Conservation (phyloP, 805 yeast species). For the Cyberlindnera xylosilytica region DNA sequence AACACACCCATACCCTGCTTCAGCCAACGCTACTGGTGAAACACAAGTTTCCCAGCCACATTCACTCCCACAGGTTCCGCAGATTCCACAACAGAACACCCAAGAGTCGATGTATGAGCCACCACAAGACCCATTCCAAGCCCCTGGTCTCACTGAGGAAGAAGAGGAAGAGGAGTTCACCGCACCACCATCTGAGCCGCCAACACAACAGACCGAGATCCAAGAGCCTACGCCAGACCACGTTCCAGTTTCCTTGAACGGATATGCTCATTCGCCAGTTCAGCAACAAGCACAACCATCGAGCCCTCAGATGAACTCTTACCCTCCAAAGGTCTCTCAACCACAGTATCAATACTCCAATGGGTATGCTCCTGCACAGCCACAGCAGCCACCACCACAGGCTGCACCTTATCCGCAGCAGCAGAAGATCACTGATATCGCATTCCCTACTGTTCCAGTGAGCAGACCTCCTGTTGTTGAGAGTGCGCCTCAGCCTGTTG, state of each 20-base stretch:
- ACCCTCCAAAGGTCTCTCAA: constrained; percentile 12
- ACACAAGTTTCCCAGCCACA: constrained; percentile 6
- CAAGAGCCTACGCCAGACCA: constrained; percentile 6
- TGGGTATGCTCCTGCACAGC: constrained; percentile 5
- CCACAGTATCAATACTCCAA: constrained; percentile 5
- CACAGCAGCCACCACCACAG: constrained; percentile 6
- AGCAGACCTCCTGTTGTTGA: constrained; percentile 22
- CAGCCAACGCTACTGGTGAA: constrained; percentile 5
- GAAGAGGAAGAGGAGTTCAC: constrained; percentile 23
- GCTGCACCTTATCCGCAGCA: constrained; percentile 12
- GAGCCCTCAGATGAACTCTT: constrained; percentile 2
- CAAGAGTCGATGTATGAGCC: constrained; percentile 1
- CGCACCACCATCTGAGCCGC: constrained; percentile 18
- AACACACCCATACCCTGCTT: constrained; percentile 11
- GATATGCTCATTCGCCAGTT: not conserved
- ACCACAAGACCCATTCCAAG: constrained; percentile 14
- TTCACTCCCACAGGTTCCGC: constrained; percentile 5
- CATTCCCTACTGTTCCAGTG: constrained; percentile 41
- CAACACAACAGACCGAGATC: constrained; percentile 5
- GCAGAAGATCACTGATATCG: constrained; percentile 31
- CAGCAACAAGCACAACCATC: constrained; percentile 13
- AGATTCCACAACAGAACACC: constrained; percentile 1
- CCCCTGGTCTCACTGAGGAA: constrained; percentile 6
- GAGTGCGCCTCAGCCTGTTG: constrained; percentile 7
- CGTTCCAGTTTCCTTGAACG: not conserved